Evolutionary conservation across 495 filamentous ascomycete genomes (phyloP).

Genomic region (Daldinia concentrica): DNA sequence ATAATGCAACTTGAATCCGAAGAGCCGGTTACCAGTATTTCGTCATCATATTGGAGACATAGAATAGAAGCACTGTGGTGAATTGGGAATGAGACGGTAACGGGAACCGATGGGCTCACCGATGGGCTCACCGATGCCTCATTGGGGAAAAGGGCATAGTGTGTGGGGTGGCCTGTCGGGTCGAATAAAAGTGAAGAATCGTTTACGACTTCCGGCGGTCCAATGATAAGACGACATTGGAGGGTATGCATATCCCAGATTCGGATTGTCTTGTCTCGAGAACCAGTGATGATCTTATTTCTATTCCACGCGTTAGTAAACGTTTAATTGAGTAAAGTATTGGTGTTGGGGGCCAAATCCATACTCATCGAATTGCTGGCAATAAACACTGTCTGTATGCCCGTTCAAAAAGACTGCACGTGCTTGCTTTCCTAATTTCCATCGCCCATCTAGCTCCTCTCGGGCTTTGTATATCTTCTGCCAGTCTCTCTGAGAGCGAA

Average conservation of each 20-base stretch:
- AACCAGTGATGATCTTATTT: conserved; percentile 94
- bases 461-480: conserved; percentile 83
- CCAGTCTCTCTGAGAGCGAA: conserved; percentile 73
- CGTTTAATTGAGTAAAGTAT: neutral
- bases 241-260: conserved; percentile 93
- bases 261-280: conserved; percentile 91
- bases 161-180: conserved; percentile 51
- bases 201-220: conserved; percentile 60
- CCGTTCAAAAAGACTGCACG: conserved; percentile 89
- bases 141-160: conserved; percentile 60
- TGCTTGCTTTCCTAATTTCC: conserved; percentile 75
- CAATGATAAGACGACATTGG: conserved; percentile 83
- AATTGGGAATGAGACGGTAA: conserved; percentile 58
- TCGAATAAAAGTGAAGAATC: conserved; percentile 56
- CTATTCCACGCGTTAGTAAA: conserved; percentile 55
- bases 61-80: conserved; percentile 90
- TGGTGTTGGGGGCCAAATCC: conserved; percentile 33
- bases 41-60: conserved; percentile 91
- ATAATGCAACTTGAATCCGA: conserved; percentile 92
- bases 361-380: conserved; percentile 96
- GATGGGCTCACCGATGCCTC: conserved; percentile 33
- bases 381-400: conserved; percentile 95
- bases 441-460: conserved; percentile 76
- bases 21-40: conserved; percentile 92
- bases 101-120: conserved; percentile 56